Percentiles rank a stretch among this genome's conserved stretches.
These are phyloP conservation scores for Sphaerulina vaccinii DNA, from an alignment of 2,329 filamentous ascomycete species.

Conservation along the genomic window DNA sequence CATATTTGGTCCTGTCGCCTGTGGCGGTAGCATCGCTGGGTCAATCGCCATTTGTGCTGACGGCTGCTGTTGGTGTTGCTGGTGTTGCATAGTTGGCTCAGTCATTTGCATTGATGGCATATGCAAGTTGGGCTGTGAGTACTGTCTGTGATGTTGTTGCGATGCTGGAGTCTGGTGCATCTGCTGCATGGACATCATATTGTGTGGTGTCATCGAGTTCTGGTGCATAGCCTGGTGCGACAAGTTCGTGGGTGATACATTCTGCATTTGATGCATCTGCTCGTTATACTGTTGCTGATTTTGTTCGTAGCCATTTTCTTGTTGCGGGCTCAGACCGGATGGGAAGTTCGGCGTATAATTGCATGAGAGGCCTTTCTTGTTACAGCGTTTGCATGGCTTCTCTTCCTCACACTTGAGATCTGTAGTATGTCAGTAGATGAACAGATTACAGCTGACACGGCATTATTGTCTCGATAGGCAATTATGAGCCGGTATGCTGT, in stretches of 20 bases:
- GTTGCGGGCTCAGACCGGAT: slow-evolving; percentile 21
- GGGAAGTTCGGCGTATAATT: slow-evolving; percentile 34
- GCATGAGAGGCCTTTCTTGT: slow-evolving; percentile 50
- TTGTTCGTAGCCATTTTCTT: slow-evolving; percentile 24
- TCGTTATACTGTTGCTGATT: slow-evolving; percentile 25
- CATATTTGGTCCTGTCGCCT: slow-evolving; percentile 30
- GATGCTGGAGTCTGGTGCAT: slow-evolving; percentile 29
- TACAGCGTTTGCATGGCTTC: slow-evolving; percentile 55
- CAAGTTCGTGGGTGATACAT: slow-evolving; percentile 8
- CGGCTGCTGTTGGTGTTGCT: slow-evolving; percentile 16
- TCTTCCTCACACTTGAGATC: slow-evolving; percentile 55
- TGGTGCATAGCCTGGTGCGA: slow-evolving; percentile 6
- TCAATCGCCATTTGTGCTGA: slow-evolving; percentile 29
- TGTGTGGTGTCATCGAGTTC: slow-evolving; percentile 11
- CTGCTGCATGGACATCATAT: slow-evolving; percentile 22
- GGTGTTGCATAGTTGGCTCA: slow-evolving; percentile 17
- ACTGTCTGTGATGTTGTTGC: slow-evolving; percentile 25
- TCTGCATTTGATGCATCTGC: slow-evolving; percentile 20
- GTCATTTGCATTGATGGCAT: slow-evolving; percentile 28
- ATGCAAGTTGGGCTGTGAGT: slow-evolving; percentile 15
- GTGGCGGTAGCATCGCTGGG: slow-evolving; percentile 33
- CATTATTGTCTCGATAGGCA: too few species aligned
- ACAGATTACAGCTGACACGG: background rate
- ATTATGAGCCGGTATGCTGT: background rate
- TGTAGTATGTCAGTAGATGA: background rate